phyloP scores from a whole-genome alignment of 1,284 basidiomycete species.

The Heterobasidion irregulare region DNA sequence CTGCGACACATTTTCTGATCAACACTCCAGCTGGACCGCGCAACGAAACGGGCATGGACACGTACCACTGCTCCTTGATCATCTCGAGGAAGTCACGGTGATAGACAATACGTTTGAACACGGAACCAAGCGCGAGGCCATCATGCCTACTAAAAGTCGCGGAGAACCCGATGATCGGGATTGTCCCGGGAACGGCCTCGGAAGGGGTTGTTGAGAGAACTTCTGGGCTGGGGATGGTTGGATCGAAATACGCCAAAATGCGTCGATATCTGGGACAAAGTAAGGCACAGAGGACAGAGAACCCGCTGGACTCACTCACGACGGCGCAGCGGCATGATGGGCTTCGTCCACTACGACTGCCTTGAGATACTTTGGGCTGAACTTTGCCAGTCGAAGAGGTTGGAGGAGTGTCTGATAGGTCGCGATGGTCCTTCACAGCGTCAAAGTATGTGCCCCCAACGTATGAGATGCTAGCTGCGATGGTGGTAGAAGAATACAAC shows the following conservation, averaged over 20 bases:
- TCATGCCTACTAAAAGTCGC: constrained; percentile 94
- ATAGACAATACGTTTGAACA: constrained; percentile 91
- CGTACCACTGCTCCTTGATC: constrained; percentile 87
- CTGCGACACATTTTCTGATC: constrained; percentile 29
- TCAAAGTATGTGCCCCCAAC: background rate
- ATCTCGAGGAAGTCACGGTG: constrained; percentile 91
- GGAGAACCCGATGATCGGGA: constrained; percentile 92
- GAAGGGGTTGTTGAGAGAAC: constrained; percentile 16
- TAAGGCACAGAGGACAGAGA: background rate
- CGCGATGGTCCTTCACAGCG: constrained; percentile 66
- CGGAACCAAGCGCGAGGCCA: constrained; percentile 79
- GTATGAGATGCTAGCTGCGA: constrained; percentile 3
- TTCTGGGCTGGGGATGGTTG: constrained; percentile 49
- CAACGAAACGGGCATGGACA: constrained; percentile 1
- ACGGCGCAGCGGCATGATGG: constrained; percentile 89
- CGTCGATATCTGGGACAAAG: constrained; percentile 54
- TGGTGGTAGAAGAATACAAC: constrained; percentile 17
- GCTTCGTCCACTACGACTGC: constrained; percentile 91
- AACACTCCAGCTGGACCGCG: background rate
- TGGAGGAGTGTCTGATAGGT: constrained; percentile 86
- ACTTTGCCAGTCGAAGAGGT: constrained; percentile 67
- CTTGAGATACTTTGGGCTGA: constrained; percentile 66
- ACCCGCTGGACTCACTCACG: constrained; percentile 39
- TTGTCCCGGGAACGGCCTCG: constrained; percentile 28
- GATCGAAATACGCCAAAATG: constrained; percentile 72